Conservation (phyloP, 2,329 filamentous ascomycete species). For the Fusarium sp. region DNA sequence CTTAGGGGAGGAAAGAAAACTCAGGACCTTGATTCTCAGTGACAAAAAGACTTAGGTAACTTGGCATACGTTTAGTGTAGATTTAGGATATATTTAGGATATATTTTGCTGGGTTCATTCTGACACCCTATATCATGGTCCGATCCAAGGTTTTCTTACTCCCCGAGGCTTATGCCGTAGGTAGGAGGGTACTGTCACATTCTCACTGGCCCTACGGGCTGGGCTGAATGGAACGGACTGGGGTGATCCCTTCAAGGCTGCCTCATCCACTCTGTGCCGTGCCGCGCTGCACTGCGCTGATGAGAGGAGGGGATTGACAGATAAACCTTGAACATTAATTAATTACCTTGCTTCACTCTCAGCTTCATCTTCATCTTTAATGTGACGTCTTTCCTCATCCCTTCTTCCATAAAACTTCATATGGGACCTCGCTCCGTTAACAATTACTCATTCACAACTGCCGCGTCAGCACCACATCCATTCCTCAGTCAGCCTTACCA, state of each 20-base stretch:
- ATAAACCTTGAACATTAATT: neutral
- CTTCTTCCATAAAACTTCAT: neutral
- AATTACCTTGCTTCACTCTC: neutral
- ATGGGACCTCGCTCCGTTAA: neutral
- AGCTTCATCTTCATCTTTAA: neutral
- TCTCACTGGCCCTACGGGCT: neutral
- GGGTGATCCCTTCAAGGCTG: conserved; percentile 16
- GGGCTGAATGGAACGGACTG: conserved; percentile 1
- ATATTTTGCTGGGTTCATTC: too few relatives aligned
- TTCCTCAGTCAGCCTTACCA: neutral
- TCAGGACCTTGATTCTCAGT: too few relatives aligned
- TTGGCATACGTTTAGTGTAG: too few relatives aligned
- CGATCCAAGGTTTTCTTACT: too few relatives aligned
- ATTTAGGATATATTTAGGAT: too few relatives aligned
- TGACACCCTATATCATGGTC: too few relatives aligned
- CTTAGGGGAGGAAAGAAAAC: too few relatives aligned
- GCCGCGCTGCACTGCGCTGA: conserved; percentile 5
- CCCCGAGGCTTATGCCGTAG: neutral
- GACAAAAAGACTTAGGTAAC: too few relatives aligned
- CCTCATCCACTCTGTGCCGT: conserved; percentile 8
- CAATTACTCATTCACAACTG: neutral
- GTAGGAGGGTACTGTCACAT: neutral
- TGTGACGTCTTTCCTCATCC: conserved; percentile 5
- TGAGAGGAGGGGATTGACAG: neutral
- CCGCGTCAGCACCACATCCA: neutral